Conservation (phyloP, 306 rosid species). For the Datisca glomerata region DNA sequence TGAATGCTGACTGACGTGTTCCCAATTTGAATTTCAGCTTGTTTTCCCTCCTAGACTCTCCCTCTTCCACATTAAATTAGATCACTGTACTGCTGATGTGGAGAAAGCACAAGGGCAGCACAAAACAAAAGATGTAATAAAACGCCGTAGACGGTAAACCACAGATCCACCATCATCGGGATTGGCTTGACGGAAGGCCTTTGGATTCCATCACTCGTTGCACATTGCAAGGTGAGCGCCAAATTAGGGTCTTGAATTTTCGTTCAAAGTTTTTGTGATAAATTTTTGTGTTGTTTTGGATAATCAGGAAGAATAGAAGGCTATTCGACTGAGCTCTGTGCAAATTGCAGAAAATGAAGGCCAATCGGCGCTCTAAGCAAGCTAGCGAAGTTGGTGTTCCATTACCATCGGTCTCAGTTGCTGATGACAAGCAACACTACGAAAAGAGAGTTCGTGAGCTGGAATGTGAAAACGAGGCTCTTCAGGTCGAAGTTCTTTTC, state of each 20-base stretch:
- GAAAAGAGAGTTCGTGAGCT: conserved; percentile 43
- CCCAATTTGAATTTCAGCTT: neutral
- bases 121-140: no score
- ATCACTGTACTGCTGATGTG: neutral
- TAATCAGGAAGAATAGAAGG: no score
- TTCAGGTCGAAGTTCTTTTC: conserved; percentile 31
- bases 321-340: no score
- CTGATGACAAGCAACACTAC: conserved; percentile 21
- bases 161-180: neutral
- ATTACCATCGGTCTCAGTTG: conserved; percentile 7
- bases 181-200: neutral
- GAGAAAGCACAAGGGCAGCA: no score
- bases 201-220: conserved; percentile 3
- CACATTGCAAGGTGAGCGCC: neutral
- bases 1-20: neutral
- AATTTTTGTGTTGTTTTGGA: neutral
- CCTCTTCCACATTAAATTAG: neutral
- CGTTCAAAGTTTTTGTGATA: neutral
- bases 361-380: conserved; percentile 58
- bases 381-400: conserved; percentile 28
- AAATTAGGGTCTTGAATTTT: neutral
- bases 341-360: conserved; percentile 27
- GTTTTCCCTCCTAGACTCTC: neutral
- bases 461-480: conserved; percentile 39
- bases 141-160: neutral